Evolutionary conservation across 2,329 filamentous ascomycete genomes (phyloP).

Genomic region (Truncatella angustata): DNA sequence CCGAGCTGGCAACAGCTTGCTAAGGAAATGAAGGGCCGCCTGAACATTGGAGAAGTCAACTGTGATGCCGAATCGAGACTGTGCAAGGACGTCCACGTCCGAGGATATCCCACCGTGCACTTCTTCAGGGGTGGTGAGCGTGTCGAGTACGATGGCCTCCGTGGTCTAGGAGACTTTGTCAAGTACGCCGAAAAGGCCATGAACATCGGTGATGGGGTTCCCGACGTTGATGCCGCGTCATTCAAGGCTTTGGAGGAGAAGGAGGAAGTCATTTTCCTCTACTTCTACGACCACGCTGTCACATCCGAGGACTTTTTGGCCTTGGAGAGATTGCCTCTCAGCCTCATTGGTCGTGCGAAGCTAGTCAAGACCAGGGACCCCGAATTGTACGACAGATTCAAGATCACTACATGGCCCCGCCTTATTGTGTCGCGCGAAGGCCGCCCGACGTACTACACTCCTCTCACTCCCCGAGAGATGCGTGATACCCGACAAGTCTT

Average conservation of each 20-base stretch:
- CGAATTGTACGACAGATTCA: constrained; percentile 76
- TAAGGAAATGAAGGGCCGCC: constrained; percentile 82
- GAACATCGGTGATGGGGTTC: constrained; percentile 72
- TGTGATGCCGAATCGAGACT: constrained; percentile 82
- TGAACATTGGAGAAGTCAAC: constrained; percentile 95
- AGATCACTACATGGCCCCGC: constrained; percentile 96
- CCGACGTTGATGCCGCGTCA: constrained; percentile 72
- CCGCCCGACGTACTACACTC: constrained; percentile 85
- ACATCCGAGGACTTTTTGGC: constrained; percentile 89
- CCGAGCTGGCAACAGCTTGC: constrained; percentile 88
- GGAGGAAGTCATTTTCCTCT: constrained; percentile 94
- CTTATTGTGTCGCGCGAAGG: constrained; percentile 86
- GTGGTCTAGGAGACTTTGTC: constrained; percentile 87
- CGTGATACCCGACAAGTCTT: constrained; percentile 79
- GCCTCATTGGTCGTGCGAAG: constrained; percentile 86
- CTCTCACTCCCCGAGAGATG: constrained; percentile 87
- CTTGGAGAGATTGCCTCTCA: constrained; percentile 81
- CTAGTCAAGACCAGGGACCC: constrained; percentile 87
- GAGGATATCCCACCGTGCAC: constrained; percentile 82
- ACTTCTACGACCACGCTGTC: constrained; percentile 96
- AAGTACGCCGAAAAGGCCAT: constrained; percentile 84
- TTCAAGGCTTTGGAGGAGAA: constrained; percentile 86
- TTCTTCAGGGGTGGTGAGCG: constrained; percentile 92
- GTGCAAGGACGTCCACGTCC: constrained; percentile 86
- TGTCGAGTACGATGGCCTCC: constrained; percentile 88